Evolutionary conservation across 2,329 filamentous ascomycete genomes (phyloP), one percentile per base, ranked within the genome.

Genomic region (Fonsecaea erecta): DNA sequence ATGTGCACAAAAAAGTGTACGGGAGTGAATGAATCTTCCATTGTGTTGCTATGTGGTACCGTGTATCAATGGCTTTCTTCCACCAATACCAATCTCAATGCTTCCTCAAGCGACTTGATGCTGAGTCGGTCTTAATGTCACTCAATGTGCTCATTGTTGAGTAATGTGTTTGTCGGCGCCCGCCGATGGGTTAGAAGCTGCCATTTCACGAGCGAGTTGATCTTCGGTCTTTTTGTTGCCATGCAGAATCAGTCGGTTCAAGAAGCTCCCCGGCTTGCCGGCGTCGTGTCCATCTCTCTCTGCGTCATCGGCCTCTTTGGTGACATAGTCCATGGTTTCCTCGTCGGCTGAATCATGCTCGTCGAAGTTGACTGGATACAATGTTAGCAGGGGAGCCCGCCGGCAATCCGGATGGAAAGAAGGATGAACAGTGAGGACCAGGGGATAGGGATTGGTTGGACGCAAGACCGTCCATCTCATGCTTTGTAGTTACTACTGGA

Each of bases 221-320:
- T 69, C 64, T 46, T 69, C 67, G 30, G 70, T 71, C 65, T 71
- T 71, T 61, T 70, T 68, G 65, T 71, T 71, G 56, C 70, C 70
- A 59, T 71, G 69, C 30, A 59, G 53, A 55, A 71, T 71, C 65
- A 71, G 63, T n/a, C 70, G 65, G 60, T 71, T 71, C 55, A 71
- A 57, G 32, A 71, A 67, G 52, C 58, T 65, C 24, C 69, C 69
- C 40, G 70, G 70, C 64, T 64, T 67, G 40, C 70, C 69, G 8
- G 51, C 30, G 8, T 67, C 67, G 14, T 71, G 62, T 11, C 68
- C 66, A 30, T 67, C 67, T 48, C 57, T 68, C 55, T 71, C 70
- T 32, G 68, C 68, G 8, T 69, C 67, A 3, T 71, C 70, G 43
- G 66, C 64, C 55, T 71, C 70, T 35, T 68, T 69, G 60, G 16